phyloP scores from a whole-genome alignment of 768 basidiomycete genomes.

The Calocybe gangraenosa region DNA sequence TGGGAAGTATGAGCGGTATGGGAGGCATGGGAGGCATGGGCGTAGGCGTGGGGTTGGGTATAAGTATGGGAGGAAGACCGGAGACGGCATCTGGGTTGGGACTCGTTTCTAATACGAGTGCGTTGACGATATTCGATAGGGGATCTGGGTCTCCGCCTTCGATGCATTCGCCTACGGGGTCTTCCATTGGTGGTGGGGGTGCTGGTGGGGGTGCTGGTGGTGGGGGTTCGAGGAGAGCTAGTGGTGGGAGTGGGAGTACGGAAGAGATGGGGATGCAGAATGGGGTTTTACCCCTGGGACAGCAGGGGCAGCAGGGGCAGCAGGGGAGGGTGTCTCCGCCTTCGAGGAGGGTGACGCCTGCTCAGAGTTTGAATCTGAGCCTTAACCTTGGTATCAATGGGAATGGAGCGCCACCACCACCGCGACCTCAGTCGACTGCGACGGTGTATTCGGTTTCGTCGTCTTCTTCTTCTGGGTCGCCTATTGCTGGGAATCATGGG shows the following conservation, averaged over 20 bases:
- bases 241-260: neutral
- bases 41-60: too few relatives aligned
- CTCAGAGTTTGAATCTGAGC: neutral
- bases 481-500: neutral
- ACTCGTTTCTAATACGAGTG: constrained; percentile 42
- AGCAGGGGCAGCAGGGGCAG: neutral
- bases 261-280: neutral
- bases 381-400: neutral
- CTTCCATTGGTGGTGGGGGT: neutral
- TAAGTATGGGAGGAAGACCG: constrained; percentile 19
- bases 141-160: constrained; percentile 12
- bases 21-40: too few relatives aligned
- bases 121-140: constrained; percentile 50
- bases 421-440: constrained; percentile 34
- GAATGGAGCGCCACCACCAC: constrained; percentile 13
- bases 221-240: constrained; percentile 6
- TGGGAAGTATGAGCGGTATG: too few relatives aligned
- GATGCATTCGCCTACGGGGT: constrained; percentile 10
- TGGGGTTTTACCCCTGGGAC: neutral
- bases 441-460: constrained; percentile 22
- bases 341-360: constrained; percentile 8
- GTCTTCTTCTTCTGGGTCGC: neutral
- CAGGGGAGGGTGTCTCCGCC: constrained; percentile 6
- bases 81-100: constrained; percentile 33
- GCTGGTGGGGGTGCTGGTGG: constrained; percentile 7